These are phyloP conservation scores for Seiridium unicorne DNA, from an alignment of 2,329 filamentous ascomycete genomes.

Conservation along the genomic window DNA sequence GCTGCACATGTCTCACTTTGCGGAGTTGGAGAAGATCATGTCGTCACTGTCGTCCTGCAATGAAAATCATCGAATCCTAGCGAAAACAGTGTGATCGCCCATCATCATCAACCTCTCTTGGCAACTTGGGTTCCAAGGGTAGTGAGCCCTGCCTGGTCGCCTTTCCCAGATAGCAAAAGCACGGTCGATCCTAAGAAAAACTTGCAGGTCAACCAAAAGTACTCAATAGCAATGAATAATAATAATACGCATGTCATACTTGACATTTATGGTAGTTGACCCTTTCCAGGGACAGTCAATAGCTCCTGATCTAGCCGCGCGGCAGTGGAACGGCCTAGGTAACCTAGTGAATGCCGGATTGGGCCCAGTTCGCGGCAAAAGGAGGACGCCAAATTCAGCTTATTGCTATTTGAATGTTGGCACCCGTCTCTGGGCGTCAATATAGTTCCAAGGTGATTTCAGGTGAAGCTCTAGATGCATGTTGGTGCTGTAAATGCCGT, in stretches of 20 bases:
- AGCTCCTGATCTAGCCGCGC: constrained; percentile 3
- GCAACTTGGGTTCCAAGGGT: too few relatives aligned
- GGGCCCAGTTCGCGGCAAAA: too few relatives aligned
- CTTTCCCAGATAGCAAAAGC: too few relatives aligned
- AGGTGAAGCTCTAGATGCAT: constrained; percentile 6
- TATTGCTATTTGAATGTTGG: not conserved
- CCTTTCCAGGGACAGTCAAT: not conserved
- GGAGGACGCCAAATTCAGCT: too few relatives aligned
- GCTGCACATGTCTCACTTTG: constrained; percentile 1
- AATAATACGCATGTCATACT: not conserved
- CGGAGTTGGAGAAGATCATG: not conserved
- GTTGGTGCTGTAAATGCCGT: not conserved
- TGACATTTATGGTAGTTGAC: too few relatives aligned
- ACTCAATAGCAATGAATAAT: not conserved
- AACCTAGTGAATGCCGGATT: not conserved
- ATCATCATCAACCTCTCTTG: not conserved
- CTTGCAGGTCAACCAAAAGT: not conserved
- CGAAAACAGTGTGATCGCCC: not conserved
- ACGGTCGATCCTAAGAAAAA: not conserved
- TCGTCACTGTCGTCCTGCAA: constrained; percentile 1
- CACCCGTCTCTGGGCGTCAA: not conserved
- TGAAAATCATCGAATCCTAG: constrained; percentile 1
- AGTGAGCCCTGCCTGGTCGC: too few relatives aligned
- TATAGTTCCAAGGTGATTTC: constrained; percentile 1
- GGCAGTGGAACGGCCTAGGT: not conserved